Base-by-base conservation (phyloP, 1,284 basidiomycete species). In the Tilletiopsis washingtonensis region DNA sequence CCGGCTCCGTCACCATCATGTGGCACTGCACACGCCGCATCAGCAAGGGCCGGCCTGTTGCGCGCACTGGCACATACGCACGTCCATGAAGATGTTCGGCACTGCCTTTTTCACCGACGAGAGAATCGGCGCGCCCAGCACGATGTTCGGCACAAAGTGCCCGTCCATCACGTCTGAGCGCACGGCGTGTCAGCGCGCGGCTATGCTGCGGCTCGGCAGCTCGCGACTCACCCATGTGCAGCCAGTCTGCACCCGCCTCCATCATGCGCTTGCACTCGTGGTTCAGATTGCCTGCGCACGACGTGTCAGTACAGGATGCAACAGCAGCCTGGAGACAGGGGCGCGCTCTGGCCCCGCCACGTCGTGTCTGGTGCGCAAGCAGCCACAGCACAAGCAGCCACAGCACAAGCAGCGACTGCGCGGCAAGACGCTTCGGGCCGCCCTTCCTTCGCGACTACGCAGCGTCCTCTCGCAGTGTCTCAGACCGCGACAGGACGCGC, bases 1-100 rank as follows among this genome's bases (percentile, higher is more conserved):
- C 86, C 2, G 94, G 94, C 56, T 97, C 80, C 0, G 91, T 76
- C 15, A 99, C 94, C 94, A 99, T 99, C 94, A 98, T 98, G 77
- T 99, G 94, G 76, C 91, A 48, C 6, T 24, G 47, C 14, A 19
- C 12, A 21, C 20, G 40, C n/a, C 14, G 2, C 17, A 46, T 21
- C 12, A 26, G 19, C 38, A 49, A 21, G 24, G 20, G 40, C 6
- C 27, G 17, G 23, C n/a, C n/a, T n/a, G n/a, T n/a, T 15, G 5
- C 24, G 6, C 5, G 14, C 26, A 14, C 19, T 21, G 14, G 17
- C 42, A 26, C 21, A 32, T 2, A 25, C 23, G 9, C 39, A 32
- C 47, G 37, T 99, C 94, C 93, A 99, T 98, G 77, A 91, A 98
- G 62, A 96, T 93, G 50, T 84, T 86, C 4, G 91, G 91, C 19